Evolutionary conservation across 164 flowering plant genomes (phyloP).

Genomic region (Paratinospora sagittata): DNA sequence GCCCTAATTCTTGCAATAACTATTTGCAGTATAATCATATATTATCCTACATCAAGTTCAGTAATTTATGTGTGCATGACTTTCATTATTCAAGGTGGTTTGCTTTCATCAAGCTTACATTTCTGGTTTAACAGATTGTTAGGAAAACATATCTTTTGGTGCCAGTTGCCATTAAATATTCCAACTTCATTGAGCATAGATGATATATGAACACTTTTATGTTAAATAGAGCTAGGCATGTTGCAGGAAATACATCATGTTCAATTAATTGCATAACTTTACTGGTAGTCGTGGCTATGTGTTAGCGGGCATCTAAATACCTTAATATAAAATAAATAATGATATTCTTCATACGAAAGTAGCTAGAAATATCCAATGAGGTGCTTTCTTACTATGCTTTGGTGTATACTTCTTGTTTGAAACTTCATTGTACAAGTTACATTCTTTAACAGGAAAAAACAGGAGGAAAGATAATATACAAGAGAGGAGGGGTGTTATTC

Average conservation of each 20-base stretch:
- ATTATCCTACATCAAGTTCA: neutral
- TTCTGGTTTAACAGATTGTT: neutral
- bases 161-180: no score
- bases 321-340: no score
- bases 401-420: neutral
- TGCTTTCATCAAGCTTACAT: neutral
- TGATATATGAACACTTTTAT: no score
- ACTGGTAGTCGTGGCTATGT: no score
- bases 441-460: constrained; percentile 63
- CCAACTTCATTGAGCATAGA: no score
- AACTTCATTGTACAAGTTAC: neutral
- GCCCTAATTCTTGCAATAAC: no score
- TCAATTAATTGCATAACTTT: no score
- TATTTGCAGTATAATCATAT: neutral
- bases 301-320: no score
- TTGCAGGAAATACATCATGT: no score
- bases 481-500: constrained; percentile 66
- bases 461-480: constrained; percentile 73
- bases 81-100: neutral
- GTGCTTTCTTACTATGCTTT: neutral
- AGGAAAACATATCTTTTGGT: no score
- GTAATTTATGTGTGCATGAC: neutral
- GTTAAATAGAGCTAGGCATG: no score
- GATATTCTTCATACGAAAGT: no score
- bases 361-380: neutral